Conservation (phyloP, 164 flowering plant species). For the Warburgia ugandensis region DNA sequence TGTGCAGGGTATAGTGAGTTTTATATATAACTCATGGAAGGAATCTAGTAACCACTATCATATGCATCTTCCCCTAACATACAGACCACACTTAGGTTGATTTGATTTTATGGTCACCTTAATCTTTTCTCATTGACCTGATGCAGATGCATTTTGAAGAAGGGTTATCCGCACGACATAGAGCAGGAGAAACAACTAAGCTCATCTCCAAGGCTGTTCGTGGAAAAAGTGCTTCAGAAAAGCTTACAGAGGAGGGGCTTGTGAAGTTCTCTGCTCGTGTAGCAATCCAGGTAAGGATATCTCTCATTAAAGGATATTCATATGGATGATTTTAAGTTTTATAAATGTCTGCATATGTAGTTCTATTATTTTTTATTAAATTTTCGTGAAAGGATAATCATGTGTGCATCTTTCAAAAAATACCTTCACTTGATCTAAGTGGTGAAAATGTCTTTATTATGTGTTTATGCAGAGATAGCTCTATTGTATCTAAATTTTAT, state of each 20-base stretch:
- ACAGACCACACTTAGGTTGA: background rate
- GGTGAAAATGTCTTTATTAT: too few species aligned
- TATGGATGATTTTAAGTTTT: background rate
- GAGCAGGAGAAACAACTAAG: constrained; percentile 68
- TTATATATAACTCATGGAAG: too few species aligned
- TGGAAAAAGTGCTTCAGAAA: constrained; percentile 85
- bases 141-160: constrained; percentile 92
- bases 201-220: constrained; percentile 68
- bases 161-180: constrained; percentile 69
- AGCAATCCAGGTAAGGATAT: constrained; percentile 61
- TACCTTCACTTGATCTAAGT: too few species aligned
- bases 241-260: constrained; percentile 93
- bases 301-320: background rate
- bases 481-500: too few species aligned
- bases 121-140: background rate
- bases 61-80: too few species aligned
- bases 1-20: too few species aligned
- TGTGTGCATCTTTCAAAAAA: too few species aligned
- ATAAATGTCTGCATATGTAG: too few species aligned
- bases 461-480: too few species aligned
- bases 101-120: background rate
- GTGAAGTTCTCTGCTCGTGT: constrained; percentile 85
- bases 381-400: too few species aligned
- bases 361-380: too few species aligned
- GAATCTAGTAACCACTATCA: too few species aligned